Conservation (phyloP, 768 basidiomycete genomes). For the Tremella yokohamensis region DNA sequence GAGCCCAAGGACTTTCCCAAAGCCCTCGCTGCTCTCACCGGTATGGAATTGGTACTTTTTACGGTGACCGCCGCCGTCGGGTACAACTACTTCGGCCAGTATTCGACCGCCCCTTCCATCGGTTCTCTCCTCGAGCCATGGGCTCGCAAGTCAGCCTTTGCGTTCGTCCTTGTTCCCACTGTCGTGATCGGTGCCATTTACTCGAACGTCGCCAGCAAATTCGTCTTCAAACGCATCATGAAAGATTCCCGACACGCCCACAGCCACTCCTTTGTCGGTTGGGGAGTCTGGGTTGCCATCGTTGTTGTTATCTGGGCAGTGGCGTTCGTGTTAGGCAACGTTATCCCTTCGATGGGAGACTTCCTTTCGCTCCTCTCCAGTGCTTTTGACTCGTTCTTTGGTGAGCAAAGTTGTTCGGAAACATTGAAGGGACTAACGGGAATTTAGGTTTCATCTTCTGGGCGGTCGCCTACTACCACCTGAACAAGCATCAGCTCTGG, state of each 20-base stretch:
- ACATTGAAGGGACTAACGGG: too few relatives aligned
- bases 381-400: constrained; percentile 45
- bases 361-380: constrained; percentile 40
- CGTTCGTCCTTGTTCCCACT: constrained; percentile 43
- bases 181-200: constrained; percentile 44
- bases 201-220: constrained; percentile 42
- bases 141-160: constrained; percentile 41
- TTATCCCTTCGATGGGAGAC: constrained; percentile 45
- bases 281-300: constrained; percentile 39
- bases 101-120: constrained; percentile 41
- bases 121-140: constrained; percentile 42
- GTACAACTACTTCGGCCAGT: constrained; percentile 43
- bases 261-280: constrained; percentile 35
- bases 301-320: constrained; percentile 42
- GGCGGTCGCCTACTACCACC: constrained; percentile 43
- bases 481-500: constrained; percentile 29
- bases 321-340: constrained; percentile 18
- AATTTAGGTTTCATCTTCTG: constrained; percentile 40
- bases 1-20: constrained; percentile 50
- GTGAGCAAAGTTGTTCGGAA: too few relatives aligned
- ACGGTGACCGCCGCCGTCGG: constrained; percentile 39
- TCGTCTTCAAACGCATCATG: constrained; percentile 40
- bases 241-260: constrained; percentile 32
- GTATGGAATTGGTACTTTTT: constrained; percentile 38
- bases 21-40: constrained; percentile 40